These are phyloP conservation scores for Aquilaria malaccensis DNA, from an alignment of 345 rosid species.

Conservation along the genomic window DNA sequence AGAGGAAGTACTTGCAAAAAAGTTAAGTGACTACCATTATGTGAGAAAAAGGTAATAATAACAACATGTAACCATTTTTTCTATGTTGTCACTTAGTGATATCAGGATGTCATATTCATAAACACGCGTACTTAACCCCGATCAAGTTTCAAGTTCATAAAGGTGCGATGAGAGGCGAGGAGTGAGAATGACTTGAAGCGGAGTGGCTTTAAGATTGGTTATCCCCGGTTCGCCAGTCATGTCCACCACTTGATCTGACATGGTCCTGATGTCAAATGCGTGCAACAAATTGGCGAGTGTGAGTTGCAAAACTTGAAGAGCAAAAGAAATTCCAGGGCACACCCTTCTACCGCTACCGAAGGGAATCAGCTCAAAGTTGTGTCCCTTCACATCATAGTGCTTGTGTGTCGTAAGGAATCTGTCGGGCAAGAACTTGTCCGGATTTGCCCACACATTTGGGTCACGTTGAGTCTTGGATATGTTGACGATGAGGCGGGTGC, in stretches of 20 bases:
- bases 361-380: conserved; percentile 27
- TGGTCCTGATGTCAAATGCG: conserved; percentile 19
- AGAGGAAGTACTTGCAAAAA: no score
- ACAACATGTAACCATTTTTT: no score
- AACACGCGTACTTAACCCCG: no score
- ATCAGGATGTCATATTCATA: no score
- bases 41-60: no score
- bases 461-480: conserved; percentile 25
- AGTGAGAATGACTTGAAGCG: conserved; percentile 23
- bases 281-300: conserved; percentile 27
- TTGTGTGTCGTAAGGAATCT: conserved; percentile 28
- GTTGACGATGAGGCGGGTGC: conserved; percentile 18
- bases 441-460: conserved; percentile 24
- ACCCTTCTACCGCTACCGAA: conserved; percentile 34
- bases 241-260: conserved; percentile 12
- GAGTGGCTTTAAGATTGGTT: conserved; percentile 20
- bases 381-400: conserved; percentile 9
- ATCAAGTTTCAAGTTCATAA: not conserved
- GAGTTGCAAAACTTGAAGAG: conserved; percentile 18
- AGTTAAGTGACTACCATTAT: no score
- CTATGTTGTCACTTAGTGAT: no score
- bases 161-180: conserved; percentile 27
- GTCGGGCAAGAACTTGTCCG: conserved; percentile 26
- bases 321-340: conserved; percentile 31
- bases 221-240: conserved; percentile 18